A percentile compares a stretch with the other conserved stretches of the same genome.
These are phyloP conservation scores for Botryotinia calthae DNA, from an alignment of 2,329 filamentous ascomycete genomes.

Conservation along the genomic window DNA sequence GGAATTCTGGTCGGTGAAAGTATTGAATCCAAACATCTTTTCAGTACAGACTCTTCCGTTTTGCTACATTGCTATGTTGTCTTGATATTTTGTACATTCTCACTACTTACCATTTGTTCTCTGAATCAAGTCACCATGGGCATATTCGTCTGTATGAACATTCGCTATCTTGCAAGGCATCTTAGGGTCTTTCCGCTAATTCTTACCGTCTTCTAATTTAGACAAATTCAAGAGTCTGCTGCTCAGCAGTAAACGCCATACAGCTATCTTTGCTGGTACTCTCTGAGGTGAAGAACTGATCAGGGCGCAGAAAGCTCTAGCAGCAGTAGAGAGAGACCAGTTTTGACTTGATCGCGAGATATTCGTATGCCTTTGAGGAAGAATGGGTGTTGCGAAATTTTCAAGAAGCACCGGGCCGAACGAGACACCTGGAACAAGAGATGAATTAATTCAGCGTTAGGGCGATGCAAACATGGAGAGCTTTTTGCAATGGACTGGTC, in stretches of 20 bases:
- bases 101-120: not conserved
- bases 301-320: not conserved
- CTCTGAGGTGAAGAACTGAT: rapidly evolving
- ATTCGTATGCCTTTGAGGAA: not conserved
- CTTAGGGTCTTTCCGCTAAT: not conserved
- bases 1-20: not conserved
- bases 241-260: rapidly evolving
- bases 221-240: not conserved
- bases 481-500: too few relatives aligned
- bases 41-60: not conserved
- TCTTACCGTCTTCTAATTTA: not conserved
- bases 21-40: not conserved
- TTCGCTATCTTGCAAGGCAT: not conserved
- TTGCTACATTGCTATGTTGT: not conserved
- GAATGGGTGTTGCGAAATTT: not conserved
- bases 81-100: not conserved
- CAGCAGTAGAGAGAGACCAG: rapidly evolving
- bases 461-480: not conserved
- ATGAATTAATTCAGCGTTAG: not conserved
- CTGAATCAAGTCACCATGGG: not conserved
- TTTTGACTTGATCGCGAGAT: not conserved
- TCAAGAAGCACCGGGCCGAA: not conserved
- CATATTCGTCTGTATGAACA: rapidly evolving
- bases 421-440: not conserved
- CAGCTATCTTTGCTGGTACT: not conserved